These are phyloP conservation scores for Geotrichum carabidarum DNA, from an alignment of 1,139 yeast genomes.

Conservation along the genomic window DNA sequence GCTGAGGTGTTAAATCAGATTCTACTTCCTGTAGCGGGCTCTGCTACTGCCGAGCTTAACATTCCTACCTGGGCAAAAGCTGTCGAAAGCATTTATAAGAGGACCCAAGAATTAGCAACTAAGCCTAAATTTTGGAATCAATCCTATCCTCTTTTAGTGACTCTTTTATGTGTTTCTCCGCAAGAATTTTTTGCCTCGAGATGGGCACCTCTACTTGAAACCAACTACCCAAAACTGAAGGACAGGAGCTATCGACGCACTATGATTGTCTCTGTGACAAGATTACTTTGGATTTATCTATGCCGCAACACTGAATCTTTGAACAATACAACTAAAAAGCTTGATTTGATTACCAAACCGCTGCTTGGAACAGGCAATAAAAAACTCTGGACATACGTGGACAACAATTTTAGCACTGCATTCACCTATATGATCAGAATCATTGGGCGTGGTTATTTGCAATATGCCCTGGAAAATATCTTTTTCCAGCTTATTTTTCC, in stretches of 20 bases:
- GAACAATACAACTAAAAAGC: slow-evolving; percentile 72
- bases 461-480: slow-evolving; percentile 72
- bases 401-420: slow-evolving; percentile 56
- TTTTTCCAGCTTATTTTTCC: slow-evolving; percentile 49
- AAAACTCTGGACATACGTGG: slow-evolving; percentile 63
- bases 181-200: slow-evolving; percentile 65
- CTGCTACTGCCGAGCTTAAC: slow-evolving; percentile 87
- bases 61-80: slow-evolving; percentile 95
- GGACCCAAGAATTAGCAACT: slow-evolving; percentile 44
- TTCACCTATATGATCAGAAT: slow-evolving; percentile 67
- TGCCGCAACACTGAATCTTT: slow-evolving; percentile 83
- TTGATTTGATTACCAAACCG: slow-evolving; percentile 53
- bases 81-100: slow-evolving; percentile 54
- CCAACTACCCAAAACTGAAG: slow-evolving; percentile 40
- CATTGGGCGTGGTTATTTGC: slow-evolving; percentile 73
- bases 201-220: slow-evolving; percentile 70
- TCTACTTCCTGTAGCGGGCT: slow-evolving; percentile 75
- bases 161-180: slow-evolving; percentile 76
- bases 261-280: slow-evolving; percentile 59
- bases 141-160: slow-evolving; percentile 64
- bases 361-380: slow-evolving; percentile 48
- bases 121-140: slow-evolving; percentile 65
- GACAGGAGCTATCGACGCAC: slow-evolving; percentile 46
- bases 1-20: slow-evolving; percentile 76
- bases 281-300: slow-evolving; percentile 84